phyloP scores from a whole-genome alignment of 2,329 filamentous ascomycete genomes.

The Penicillium brasilianum region DNA sequence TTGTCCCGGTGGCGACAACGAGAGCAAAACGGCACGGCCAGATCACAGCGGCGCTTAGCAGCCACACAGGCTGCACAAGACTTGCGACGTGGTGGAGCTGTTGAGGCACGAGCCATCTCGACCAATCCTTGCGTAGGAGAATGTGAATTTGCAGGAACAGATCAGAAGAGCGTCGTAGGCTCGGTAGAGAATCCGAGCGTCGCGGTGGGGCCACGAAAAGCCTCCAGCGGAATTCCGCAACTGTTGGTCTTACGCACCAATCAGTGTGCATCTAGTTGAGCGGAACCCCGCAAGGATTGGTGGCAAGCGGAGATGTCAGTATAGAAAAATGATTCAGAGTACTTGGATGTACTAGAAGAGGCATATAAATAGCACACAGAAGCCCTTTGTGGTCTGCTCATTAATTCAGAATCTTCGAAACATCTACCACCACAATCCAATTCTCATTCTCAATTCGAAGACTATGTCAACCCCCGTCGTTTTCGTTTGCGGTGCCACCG shows the following conservation, averaged over 20 bases:
- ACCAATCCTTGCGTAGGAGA: background rate
- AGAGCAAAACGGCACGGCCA: constrained; percentile 57
- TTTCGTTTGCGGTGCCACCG: constrained; percentile 40
- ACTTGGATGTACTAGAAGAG: background rate
- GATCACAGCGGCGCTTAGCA: constrained; percentile 63
- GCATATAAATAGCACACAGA: background rate
- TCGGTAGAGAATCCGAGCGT: background rate
- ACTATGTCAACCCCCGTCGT: constrained; percentile 24
- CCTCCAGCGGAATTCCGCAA: constrained; percentile 27
- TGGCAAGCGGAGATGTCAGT: background rate
- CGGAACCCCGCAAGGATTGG: constrained; percentile 13
- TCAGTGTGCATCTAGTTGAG: background rate
- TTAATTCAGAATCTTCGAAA: background rate
- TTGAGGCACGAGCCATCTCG: constrained; percentile 37
- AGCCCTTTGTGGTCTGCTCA: background rate
- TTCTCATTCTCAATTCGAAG: background rate
- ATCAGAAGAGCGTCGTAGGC: background rate
- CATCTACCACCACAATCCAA: background rate
- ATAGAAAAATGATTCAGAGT: background rate
- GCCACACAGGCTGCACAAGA: constrained; percentile 63
- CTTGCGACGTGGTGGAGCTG: constrained; percentile 56
- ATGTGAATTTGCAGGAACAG: background rate
- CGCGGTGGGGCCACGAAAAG: background rate
- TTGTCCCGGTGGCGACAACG: constrained; percentile 58
- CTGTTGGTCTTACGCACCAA: constrained; percentile 14